Evolutionary conservation across 495 filamentous ascomycete species (phyloP).

Genomic region (Penicillium parvum): DNA sequence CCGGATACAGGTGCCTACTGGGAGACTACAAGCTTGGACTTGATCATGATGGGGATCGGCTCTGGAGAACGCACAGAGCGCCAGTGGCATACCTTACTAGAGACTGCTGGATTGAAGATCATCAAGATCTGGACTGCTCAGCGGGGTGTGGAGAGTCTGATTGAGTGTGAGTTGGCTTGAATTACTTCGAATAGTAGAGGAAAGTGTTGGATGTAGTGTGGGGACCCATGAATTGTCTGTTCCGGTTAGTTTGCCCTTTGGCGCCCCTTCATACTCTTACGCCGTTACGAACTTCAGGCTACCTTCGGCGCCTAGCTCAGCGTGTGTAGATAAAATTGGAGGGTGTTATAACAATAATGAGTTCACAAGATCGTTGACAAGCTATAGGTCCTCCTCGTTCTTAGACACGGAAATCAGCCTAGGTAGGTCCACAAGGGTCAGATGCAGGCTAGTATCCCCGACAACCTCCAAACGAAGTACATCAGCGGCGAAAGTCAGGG

Average conservation of each 20-base stretch:
- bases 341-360: too few species aligned
- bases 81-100: slow-evolving; percentile 29
- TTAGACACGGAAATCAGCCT: slow-evolving; percentile 36
- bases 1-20: slow-evolving; percentile 31
- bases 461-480: slow-evolving; percentile 50
- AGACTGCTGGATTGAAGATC: slow-evolving; percentile 24
- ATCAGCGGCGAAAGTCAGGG: slow-evolving; percentile 41
- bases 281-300: too few species aligned
- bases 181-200: too few species aligned
- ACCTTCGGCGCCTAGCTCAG: too few species aligned
- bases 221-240: too few species aligned
- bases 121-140: slow-evolving; percentile 22
- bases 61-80: slow-evolving; percentile 30
- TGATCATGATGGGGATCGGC: slow-evolving; percentile 38
- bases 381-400: slow-evolving; percentile 25
- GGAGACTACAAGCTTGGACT: slow-evolving; percentile 31
- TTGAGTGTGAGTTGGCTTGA: too few species aligned
- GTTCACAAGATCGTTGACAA: slow-evolving; percentile 26
- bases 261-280: too few species aligned
- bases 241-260: too few species aligned
- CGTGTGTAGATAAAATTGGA: too few species aligned
- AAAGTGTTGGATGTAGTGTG: too few species aligned
- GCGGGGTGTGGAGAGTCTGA: slow-evolving; percentile 28
- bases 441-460: slow-evolving; percentile 45
- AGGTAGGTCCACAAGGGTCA: slow-evolving; percentile 55